Conservation (phyloP, 1,284 basidiomycete species). For the Apiotrichum sp. region DNA sequence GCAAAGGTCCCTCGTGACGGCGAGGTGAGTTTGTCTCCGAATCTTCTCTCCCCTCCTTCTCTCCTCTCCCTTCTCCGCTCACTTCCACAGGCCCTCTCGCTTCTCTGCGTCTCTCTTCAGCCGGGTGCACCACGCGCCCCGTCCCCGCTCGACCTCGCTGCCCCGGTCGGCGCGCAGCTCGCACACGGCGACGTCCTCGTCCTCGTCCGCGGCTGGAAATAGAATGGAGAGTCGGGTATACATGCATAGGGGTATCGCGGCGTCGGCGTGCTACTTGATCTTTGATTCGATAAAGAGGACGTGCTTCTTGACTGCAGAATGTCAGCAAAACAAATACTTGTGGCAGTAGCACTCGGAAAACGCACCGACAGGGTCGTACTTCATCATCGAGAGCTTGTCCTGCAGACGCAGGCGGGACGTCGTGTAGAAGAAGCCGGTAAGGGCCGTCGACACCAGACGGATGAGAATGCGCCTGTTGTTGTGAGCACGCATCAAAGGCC, state of each 20-base stretch:
- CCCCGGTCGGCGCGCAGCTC: conserved; percentile 15
- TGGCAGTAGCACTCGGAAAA: conserved; percentile 1
- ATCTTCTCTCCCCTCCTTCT: not conserved
- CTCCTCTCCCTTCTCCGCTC: not conserved
- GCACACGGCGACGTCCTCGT: conserved; percentile 22
- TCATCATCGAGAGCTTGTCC: conserved; percentile 70
- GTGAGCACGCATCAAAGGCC: not conserved
- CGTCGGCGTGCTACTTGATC: conserved; percentile 51
- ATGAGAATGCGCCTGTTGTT: conserved; percentile 67
- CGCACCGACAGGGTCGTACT: conserved; percentile 80
- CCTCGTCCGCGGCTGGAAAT: conserved; percentile 16
- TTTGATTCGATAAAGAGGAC: conserved; percentile 65
- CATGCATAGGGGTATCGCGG: conserved; percentile 15
- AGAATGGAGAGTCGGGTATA: conserved; percentile 9
- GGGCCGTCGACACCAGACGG: conserved; percentile 77
- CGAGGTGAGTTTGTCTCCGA: not conserved
- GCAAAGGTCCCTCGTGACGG: conserved; percentile 11
- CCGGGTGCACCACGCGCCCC: conserved; percentile 10
- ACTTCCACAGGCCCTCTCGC: not conserved
- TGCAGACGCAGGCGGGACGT: conserved; percentile 64
- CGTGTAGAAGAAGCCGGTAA: conserved; percentile 85
- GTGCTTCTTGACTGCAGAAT: conserved; percentile 56
- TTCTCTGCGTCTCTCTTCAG: conserved; percentile 14
- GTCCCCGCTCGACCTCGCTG: conserved; percentile 14
- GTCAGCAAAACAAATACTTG: too few species aligned